Percentiles rank a stretch among this genome's conserved stretches.
These are phyloP conservation scores for Nasturtium officinale DNA, from an alignment of 345 rosid species.

Conservation along the genomic window DNA sequence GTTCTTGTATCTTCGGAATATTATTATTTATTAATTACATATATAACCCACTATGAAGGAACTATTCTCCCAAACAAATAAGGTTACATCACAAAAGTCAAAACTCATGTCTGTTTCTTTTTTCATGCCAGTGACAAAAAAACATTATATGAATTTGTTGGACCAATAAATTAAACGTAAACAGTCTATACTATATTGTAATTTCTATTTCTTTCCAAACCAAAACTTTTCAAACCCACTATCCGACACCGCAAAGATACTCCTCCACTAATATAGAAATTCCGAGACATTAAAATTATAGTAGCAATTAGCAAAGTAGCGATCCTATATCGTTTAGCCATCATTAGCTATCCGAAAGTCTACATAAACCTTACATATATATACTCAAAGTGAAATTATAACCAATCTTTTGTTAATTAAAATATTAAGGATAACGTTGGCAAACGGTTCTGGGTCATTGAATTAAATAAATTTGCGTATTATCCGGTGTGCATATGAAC, in stretches of 20 bases:
- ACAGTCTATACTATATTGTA: conserved; percentile 8
- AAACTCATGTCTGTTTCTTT: neutral
- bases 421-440: conserved; percentile 38
- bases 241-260: conserved; percentile 48
- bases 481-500: conserved; percentile 34
- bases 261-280: conserved; percentile 42
- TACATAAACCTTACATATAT: conserved; percentile 31
- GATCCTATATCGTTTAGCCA: conserved; percentile 43
- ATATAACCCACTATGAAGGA: neutral
- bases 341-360: conserved; percentile 40
- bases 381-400: conserved; percentile 29
- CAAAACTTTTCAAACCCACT: conserved; percentile 40
- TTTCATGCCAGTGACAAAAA: neutral
- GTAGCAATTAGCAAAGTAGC: conserved; percentile 36
- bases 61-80: neutral
- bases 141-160: too few relatives aligned
- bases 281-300: conserved; percentile 9
- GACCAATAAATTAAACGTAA: neutral
- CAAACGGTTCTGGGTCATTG: conserved; percentile 22
- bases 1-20: neutral
- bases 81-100: neutral
- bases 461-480: conserved; percentile 30
- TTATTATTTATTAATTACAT: neutral
- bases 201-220: conserved; percentile 35
- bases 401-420: conserved; percentile 35